Percentiles rank a stretch among this genome's conserved stretches.
Evolutionary conservation across 371 early-diverging fungal genomes (phyloP).

Genomic region (Mortierella sp.): DNA sequence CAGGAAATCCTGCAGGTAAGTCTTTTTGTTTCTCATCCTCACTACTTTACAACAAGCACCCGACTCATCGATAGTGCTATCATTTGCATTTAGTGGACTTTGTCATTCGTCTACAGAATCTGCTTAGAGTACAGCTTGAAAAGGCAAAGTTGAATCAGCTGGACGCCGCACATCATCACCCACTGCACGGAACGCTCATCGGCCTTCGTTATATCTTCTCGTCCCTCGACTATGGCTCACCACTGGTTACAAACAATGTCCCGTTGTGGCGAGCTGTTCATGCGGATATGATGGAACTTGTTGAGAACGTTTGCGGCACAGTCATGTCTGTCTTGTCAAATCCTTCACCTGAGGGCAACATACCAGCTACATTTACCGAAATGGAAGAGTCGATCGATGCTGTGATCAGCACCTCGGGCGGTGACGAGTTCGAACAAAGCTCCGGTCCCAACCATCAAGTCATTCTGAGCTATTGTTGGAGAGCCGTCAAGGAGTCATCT

Average conservation of each 20-base stretch:
- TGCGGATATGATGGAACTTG: conserved; percentile 56
- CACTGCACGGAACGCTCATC: conserved; percentile 80
- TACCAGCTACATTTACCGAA: conserved; percentile 77
- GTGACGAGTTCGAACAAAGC: conserved; percentile 51
- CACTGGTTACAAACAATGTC: conserved; percentile 48
- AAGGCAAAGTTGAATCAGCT: conserved; percentile 70
- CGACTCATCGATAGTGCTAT: background rate
- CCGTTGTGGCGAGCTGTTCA: conserved; percentile 60
- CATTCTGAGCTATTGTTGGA: conserved; percentile 91
- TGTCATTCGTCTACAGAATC: conserved; percentile 60
- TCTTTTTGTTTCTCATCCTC: no score
- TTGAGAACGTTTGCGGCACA: conserved; percentile 63
- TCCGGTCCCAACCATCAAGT: conserved; percentile 83
- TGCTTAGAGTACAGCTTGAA: conserved; percentile 63
- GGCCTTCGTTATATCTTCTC: conserved; percentile 75
- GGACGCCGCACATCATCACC: conserved; percentile 75
- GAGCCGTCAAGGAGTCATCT: conserved; percentile 91
- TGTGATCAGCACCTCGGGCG: conserved; percentile 56
- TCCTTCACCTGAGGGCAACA: conserved; percentile 86
- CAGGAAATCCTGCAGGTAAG: conserved; percentile 44
- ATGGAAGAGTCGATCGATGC: conserved; percentile 77
- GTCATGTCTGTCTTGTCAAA: conserved; percentile 79
- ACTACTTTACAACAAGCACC: background rate
- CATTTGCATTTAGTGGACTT: conserved; percentile 51
- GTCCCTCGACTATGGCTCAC: conserved; percentile 62